Conservation (phyloP, 768 basidiomycete genomes). For the Termitomyces sp. region DNA sequence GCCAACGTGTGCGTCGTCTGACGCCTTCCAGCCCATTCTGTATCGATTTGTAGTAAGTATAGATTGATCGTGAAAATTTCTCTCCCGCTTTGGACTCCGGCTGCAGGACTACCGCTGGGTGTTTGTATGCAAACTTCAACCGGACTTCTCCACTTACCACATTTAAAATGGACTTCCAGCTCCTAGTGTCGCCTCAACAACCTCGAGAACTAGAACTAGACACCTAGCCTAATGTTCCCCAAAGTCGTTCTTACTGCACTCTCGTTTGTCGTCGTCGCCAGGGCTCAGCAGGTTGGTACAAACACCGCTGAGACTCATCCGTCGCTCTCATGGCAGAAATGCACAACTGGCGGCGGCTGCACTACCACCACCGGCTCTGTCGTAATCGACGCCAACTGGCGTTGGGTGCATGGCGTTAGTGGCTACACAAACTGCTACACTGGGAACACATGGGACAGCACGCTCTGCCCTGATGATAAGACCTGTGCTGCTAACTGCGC, state of each 20-base stretch:
- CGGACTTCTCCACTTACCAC: not conserved
- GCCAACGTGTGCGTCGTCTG: not conserved
- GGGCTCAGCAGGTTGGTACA: slow-evolving; percentile 43
- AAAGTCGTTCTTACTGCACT: slow-evolving; percentile 19
- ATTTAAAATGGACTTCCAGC: not conserved
- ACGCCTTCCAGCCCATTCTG: not conserved
- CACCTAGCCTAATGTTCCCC: not conserved
- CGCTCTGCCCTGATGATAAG: slow-evolving; percentile 41
- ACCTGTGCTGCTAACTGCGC: slow-evolving; percentile 26
- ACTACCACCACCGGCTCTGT: slow-evolving; percentile 30
- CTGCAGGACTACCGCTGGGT: no score
- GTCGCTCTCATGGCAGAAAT: slow-evolving; percentile 38
- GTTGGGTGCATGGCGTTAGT: slow-evolving; percentile 40
- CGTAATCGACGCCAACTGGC: slow-evolving; percentile 55
- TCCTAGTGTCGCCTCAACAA: not conserved
- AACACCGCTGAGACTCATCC: slow-evolving; percentile 40
- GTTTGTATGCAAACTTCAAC: not conserved
- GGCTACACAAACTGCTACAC: slow-evolving; percentile 45
- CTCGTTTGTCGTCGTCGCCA: slow-evolving; percentile 26
- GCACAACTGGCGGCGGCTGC: slow-evolving; percentile 42
- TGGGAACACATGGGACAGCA: slow-evolving; percentile 47
- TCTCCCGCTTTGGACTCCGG: not conserved
- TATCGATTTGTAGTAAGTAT: not conserved
- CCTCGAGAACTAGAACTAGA: no score
- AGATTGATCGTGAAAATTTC: not conserved